Evolutionary conservation across 768 basidiomycete genomes (phyloP).

Genomic region (Mycena epipterygia): DNA sequence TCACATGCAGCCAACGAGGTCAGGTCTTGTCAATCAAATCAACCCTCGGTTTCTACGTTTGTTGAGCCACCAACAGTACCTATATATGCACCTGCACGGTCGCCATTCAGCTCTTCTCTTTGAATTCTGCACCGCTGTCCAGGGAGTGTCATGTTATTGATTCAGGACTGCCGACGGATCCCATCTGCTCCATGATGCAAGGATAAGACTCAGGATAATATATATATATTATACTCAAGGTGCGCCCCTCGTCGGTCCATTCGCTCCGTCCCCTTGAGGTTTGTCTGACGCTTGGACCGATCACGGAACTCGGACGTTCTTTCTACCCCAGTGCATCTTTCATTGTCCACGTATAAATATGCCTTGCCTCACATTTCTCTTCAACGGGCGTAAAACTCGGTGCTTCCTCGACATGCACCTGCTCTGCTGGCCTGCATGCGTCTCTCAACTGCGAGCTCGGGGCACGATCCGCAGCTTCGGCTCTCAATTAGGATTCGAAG

Average conservation of each 20-base stretch:
- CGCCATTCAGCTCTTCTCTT: no score
- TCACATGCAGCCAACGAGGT: no score
- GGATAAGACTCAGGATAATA: no score
- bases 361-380: background rate
- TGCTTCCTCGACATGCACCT: background rate
- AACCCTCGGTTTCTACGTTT: no score
- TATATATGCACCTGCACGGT: no score
- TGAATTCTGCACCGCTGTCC: no score
- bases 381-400: background rate
- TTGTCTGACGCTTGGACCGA: background rate
- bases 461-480: constrained; percentile 12
- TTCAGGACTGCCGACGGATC: no score
- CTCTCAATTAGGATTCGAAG: background rate
- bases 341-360: background rate
- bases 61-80: no score
- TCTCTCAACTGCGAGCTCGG: background rate
- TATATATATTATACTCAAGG: no score
- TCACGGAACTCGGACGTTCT: background rate
- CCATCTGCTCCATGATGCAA: no score
- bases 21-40: no score
- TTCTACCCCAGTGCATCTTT: background rate
- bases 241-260: background rate
- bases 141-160: no score
- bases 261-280: background rate
- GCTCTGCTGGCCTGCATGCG: background rate